Percentiles rank a stretch among this genome's conserved stretches.
These are phyloP conservation scores for Maudiozyma bulderi DNA, from an alignment of 805 yeast species.

Conservation along the genomic window DNA sequence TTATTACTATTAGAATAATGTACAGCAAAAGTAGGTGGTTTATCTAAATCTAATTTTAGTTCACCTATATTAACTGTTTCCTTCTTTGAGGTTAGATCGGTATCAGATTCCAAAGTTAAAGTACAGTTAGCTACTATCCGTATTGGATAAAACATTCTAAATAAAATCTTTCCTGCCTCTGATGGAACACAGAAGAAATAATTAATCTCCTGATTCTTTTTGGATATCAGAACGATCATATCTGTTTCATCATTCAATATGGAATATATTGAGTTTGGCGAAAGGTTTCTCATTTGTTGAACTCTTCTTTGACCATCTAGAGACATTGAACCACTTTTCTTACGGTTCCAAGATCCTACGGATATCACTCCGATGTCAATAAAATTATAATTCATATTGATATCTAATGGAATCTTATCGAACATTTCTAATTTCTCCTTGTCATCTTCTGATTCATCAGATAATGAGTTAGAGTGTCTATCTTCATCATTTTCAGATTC, in stretches of 20 bases:
- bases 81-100: constrained; percentile 10
- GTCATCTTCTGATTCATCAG: background rate
- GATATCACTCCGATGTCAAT: constrained; percentile 59
- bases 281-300: constrained; percentile 45
- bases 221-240: constrained; percentile 58
- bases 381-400: constrained; percentile 59
- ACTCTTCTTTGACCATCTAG: constrained; percentile 32
- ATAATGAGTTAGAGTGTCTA: background rate
- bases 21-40: constrained; percentile 72
- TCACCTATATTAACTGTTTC: constrained; percentile 33
- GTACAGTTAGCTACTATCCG: constrained; percentile 51
- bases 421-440: constrained; percentile 14
- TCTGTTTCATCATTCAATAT: constrained; percentile 60
- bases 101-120: constrained; percentile 37
- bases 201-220: constrained; percentile 61
- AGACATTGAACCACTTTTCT: constrained; percentile 49
- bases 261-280: constrained; percentile 55
- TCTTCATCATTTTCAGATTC: constrained; percentile 10
- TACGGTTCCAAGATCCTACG: constrained; percentile 76
- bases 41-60: constrained; percentile 39
- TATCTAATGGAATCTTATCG: constrained; percentile 40
- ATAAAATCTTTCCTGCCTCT: constrained; percentile 55
- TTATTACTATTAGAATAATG: constrained; percentile 47
- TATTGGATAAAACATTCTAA: constrained; percentile 64
- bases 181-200: constrained; percentile 71